These are phyloP conservation scores for Aurifilum marmelostoma DNA, from an alignment of 2,329 filamentous ascomycete species.

Conservation along the genomic window DNA sequence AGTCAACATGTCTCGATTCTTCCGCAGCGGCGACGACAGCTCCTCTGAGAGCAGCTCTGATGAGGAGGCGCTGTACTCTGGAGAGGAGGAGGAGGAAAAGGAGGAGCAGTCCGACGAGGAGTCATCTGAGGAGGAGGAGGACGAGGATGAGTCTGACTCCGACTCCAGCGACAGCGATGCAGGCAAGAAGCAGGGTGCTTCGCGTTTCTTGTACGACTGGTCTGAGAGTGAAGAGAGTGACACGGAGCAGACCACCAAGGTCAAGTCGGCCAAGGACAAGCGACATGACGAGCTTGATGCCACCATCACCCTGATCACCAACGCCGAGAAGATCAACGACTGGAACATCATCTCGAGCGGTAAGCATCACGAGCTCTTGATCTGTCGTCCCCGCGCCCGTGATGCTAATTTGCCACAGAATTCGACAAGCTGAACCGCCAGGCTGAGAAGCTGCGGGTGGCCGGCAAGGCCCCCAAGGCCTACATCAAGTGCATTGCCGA, in stretches of 20 bases:
- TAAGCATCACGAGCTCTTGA: slow-evolving; percentile 49
- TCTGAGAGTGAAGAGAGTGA: slow-evolving; percentile 85
- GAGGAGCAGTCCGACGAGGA: slow-evolving; percentile 56
- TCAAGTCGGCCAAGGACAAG: slow-evolving; percentile 99
- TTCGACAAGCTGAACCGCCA: slow-evolving; percentile 94
- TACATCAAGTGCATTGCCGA: slow-evolving; percentile 94
- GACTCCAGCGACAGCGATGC: slow-evolving; percentile 63
- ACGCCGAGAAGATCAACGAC: slow-evolving; percentile 96
- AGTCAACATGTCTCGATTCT: slow-evolving; percentile 89
- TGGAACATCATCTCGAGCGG: slow-evolving; percentile 91
- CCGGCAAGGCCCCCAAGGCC: slow-evolving; percentile 80
- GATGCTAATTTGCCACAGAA: slow-evolving; percentile 56
- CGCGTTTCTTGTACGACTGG: slow-evolving; percentile 75
- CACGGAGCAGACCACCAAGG: slow-evolving; percentile 80
- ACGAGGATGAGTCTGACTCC: slow-evolving; percentile 53
- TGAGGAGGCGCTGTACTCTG: slow-evolving; percentile 92
- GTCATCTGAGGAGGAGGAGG: slow-evolving; percentile 55
- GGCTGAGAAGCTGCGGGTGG: slow-evolving; percentile 75
- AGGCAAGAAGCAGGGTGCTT: slow-evolving; percentile 71
- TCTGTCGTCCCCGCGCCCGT: not conserved
- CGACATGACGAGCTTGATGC: slow-evolving; percentile 89
- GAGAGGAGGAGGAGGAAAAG: slow-evolving; percentile 66
- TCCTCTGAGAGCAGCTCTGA: slow-evolving; percentile 95
- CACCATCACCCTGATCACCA: slow-evolving; percentile 89
- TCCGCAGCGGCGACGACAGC: slow-evolving; percentile 89